Percentiles rank a stretch among this genome's conserved stretches.
Evolutionary conservation across 169 alveolate species (phyloP).

Genomic region (Babesia bigemina): DNA sequence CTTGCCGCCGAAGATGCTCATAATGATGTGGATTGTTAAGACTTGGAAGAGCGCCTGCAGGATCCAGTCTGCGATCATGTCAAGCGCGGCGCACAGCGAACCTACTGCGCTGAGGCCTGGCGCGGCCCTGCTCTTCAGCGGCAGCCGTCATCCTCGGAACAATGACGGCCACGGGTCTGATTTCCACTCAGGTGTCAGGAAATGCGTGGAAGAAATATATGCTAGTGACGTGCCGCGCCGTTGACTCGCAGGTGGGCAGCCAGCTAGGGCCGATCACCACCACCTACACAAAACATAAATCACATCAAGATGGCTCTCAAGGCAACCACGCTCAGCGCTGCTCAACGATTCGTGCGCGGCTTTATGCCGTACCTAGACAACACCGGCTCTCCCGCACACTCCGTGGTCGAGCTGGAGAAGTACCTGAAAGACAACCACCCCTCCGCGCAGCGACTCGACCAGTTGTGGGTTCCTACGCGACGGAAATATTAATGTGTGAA

Average conservation of each 20-base stretch:
- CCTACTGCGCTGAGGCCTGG: conserved; percentile 11
- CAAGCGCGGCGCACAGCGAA: not conserved
- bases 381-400: conserved; percentile 67
- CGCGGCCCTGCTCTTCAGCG: conserved; percentile 12
- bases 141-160: conserved; percentile 8
- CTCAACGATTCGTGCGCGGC: conserved; percentile 39
- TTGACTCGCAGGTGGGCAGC: not conserved
- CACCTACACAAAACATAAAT: not conserved
- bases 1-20: conserved; percentile 18
- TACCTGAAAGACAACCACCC: conserved; percentile 46
- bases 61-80: conserved; percentile 34
- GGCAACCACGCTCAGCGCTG: conserved; percentile 23
- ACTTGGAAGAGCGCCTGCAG: conserved; percentile 38
- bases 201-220: not conserved
- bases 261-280: not conserved
- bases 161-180: not conserved
- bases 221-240: not conserved
- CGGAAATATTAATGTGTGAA: not conserved
- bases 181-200: too few relatives aligned
- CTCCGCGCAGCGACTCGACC: conserved; percentile 27
- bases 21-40: conserved; percentile 21
- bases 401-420: conserved; percentile 49
- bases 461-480: not conserved
- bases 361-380: conserved; percentile 51
- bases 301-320: conserved; percentile 28